Conservation (phyloP, 345 rosid genomes). For the Lenwebbia sp. region DNA sequence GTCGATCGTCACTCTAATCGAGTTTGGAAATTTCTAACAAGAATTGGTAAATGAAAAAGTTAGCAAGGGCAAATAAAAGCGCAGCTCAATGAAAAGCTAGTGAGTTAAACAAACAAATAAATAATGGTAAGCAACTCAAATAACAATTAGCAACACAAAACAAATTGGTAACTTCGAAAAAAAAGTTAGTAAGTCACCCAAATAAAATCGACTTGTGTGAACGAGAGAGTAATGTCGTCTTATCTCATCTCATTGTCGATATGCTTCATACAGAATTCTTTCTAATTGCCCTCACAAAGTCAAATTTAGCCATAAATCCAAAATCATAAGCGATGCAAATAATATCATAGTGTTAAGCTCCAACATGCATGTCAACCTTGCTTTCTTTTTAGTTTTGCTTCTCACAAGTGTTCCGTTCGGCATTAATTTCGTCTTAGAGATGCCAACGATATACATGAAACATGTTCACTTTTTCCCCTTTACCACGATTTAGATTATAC, state of each 20-base stretch:
- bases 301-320: not conserved
- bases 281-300: not conserved
- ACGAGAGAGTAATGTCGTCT: not conserved
- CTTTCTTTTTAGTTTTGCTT: not conserved
- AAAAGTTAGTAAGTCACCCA: not conserved
- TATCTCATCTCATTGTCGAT: not conserved
- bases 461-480: not conserved
- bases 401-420: not conserved
- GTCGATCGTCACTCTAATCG: not conserved
- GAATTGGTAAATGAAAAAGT: not conserved
- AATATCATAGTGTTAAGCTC: not conserved
- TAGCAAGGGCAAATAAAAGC: not conserved
- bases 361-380: not conserved
- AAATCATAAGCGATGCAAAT: not conserved
- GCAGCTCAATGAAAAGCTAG: not conserved
- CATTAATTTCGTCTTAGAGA: not conserved
- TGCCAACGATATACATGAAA: not conserved
- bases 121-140: not conserved
- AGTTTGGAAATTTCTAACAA: not conserved
- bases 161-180: not conserved
- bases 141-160: not conserved
- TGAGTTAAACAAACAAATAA: not conserved
- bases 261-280: not conserved
- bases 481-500: not conserved
- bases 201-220: not conserved